Conservation (phyloP, 1,284 basidiomycete genomes). For the Lentinula novae-zelandiae region DNA sequence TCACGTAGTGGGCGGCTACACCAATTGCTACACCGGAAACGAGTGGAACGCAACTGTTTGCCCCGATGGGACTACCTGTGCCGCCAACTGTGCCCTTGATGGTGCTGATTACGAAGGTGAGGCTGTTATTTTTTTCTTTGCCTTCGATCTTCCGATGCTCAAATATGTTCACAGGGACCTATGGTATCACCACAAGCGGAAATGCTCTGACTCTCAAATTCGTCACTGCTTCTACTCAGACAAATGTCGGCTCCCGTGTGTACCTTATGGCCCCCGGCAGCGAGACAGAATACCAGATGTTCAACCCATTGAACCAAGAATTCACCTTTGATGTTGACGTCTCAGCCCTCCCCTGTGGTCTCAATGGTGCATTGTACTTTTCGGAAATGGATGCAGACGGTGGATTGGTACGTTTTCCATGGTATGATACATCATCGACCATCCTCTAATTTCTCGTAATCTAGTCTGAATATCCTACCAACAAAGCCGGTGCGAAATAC, state of each 20-base stretch:
- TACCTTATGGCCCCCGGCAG: constrained; percentile 41
- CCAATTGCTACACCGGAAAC: constrained; percentile 58
- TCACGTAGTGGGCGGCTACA: constrained; percentile 36
- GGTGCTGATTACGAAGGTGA: constrained; percentile 46
- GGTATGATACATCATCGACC: not conserved
- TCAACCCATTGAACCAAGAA: constrained; percentile 52
- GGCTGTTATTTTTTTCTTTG: not conserved
- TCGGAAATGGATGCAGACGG: constrained; percentile 49
- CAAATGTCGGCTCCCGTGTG: constrained; percentile 50
- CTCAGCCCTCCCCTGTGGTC: constrained; percentile 49
- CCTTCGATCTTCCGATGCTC: not conserved
- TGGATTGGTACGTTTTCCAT: constrained; percentile 26
- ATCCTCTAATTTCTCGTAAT: not conserved
- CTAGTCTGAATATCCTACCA: constrained; percentile 34
- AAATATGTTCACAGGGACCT: constrained; percentile 23
- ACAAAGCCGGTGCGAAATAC: constrained; percentile 52
- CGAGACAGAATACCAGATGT: constrained; percentile 44
- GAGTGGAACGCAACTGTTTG: constrained; percentile 46
- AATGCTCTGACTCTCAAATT: constrained; percentile 49
- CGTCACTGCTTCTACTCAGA: constrained; percentile 32
- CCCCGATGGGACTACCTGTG: constrained; percentile 29
- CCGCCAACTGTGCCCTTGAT: constrained; percentile 51
- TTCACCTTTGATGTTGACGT: constrained; percentile 59
- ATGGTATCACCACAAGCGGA: constrained; percentile 42
- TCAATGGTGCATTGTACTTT: constrained; percentile 52